Conservation (phyloP, 441 rosid genomes). For the Gossypium aridum region DNA sequence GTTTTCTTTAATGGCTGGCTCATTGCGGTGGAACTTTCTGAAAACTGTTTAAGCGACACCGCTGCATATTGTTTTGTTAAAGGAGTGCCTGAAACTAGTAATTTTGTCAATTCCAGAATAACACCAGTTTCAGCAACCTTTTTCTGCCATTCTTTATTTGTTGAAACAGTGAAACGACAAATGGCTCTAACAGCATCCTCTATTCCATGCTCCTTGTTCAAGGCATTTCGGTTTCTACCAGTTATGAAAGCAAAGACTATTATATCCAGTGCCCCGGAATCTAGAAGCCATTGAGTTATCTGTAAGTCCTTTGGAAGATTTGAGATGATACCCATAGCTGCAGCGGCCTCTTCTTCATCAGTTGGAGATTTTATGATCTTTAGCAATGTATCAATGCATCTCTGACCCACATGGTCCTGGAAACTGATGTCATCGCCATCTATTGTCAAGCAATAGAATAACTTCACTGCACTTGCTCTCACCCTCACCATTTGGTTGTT, state of each 20-base stretch:
- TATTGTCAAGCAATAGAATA: conserved; percentile 30
- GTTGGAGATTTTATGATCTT: conserved; percentile 15
- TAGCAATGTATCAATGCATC: conserved; percentile 26
- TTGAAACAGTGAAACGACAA: conserved; percentile 27
- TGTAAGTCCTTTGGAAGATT: conserved; percentile 26
- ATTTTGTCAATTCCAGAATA: conserved; percentile 21
- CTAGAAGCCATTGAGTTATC: conserved; percentile 30
- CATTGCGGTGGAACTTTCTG: conserved; percentile 27
- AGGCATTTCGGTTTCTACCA: conserved; percentile 12
- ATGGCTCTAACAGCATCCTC: conserved; percentile 26
- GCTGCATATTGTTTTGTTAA: conserved; percentile 29
- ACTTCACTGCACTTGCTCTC: conserved; percentile 34
- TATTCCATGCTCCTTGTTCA: conserved; percentile 6
- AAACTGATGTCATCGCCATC: conserved; percentile 21
- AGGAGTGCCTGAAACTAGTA: conserved; percentile 25
- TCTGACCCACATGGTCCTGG: conserved; percentile 26
- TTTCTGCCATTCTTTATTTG: conserved; percentile 31
- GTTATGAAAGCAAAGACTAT: conserved; percentile 17
- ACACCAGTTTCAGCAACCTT: conserved; percentile 24
- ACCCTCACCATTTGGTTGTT: conserved; percentile 19
- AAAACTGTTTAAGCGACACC: conserved; percentile 29
- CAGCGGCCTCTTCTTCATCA: conserved; percentile 23
- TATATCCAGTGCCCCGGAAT: conserved; percentile 21
- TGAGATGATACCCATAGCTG: conserved; percentile 30
- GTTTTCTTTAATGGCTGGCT: conserved; percentile 17